phyloP scores from a whole-genome alignment of 2,329 filamentous ascomycete genomes.

The Beauveria bassiana region DNA sequence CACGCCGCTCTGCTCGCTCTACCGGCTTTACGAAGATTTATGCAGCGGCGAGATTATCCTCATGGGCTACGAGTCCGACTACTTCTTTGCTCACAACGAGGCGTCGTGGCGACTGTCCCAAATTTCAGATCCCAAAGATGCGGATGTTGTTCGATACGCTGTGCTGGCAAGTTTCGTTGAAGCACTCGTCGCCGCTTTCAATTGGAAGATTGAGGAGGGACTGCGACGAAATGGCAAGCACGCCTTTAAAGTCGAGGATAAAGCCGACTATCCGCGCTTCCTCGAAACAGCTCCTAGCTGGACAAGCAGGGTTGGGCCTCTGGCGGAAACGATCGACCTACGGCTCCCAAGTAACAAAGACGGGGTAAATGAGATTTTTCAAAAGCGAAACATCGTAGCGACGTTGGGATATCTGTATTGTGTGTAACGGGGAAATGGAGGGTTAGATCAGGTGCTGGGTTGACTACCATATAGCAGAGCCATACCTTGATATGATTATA shows the following conservation, averaged over 20 bases:
- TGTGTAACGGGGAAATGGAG: neutral
- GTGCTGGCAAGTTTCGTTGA: neutral
- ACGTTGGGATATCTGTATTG: neutral
- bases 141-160: neutral
- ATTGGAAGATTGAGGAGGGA: slow-evolving; percentile 1
- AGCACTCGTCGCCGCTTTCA: neutral
- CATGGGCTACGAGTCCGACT: neutral
- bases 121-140: neutral
- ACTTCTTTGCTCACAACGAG: neutral
- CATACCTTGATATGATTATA: too few species aligned
- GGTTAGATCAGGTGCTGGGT: neutral
- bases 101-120: neutral
- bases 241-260: neutral
- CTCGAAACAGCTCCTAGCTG: neutral
- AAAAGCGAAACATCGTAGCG: neutral
- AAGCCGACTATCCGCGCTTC: neutral
- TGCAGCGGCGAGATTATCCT: neutral
- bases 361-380: neutral
- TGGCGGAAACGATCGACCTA: neutral
- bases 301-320: neutral
- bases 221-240: neutral
- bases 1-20: neutral
- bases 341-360: neutral
- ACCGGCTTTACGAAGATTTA: neutral
- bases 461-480: neutral